These are phyloP conservation scores for Leishmania amazonensis DNA, from an alignment of 208 protist genomes.

Conservation along the genomic window DNA sequence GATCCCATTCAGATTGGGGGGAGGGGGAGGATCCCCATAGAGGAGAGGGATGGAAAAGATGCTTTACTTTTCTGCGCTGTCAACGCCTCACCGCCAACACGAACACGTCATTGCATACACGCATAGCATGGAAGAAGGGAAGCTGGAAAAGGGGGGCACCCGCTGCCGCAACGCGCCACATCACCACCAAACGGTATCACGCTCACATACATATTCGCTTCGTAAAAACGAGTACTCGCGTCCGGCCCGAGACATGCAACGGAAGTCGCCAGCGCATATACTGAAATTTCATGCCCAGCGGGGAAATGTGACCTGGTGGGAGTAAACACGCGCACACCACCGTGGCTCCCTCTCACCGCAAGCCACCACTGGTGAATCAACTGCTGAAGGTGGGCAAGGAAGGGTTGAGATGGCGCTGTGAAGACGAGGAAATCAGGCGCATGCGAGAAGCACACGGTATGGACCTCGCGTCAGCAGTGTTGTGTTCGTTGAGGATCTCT, in stretches of 20 bases:
- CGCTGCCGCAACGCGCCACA: neutral
- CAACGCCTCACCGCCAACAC: neutral
- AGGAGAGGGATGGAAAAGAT: neutral
- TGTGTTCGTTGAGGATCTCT: too few relatives aligned
- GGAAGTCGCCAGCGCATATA: neutral
- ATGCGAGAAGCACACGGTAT: too few relatives aligned
- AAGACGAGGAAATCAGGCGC: too few relatives aligned
- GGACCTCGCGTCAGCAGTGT: too few relatives aligned
- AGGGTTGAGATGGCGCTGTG: neutral
- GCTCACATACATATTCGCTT: neutral
- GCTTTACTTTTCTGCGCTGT: too few relatives aligned
- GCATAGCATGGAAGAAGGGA: neutral
- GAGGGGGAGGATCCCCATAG: neutral
- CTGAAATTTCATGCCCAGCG: neutral
- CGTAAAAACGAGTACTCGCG: neutral
- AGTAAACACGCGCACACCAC: neutral
- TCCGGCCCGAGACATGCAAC: neutral
- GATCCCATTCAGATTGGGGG: neutral
- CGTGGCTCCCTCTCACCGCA: neutral
- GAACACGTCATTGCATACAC: neutral
- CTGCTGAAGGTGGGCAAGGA: neutral
- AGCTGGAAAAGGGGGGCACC: neutral
- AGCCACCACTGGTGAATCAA: neutral
- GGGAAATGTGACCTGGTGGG: neutral
- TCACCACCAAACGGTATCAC: neutral